phyloP scores from a whole-genome alignment of 164 flowering plant genomes.

The Dillenia suffruticosa region DNA sequence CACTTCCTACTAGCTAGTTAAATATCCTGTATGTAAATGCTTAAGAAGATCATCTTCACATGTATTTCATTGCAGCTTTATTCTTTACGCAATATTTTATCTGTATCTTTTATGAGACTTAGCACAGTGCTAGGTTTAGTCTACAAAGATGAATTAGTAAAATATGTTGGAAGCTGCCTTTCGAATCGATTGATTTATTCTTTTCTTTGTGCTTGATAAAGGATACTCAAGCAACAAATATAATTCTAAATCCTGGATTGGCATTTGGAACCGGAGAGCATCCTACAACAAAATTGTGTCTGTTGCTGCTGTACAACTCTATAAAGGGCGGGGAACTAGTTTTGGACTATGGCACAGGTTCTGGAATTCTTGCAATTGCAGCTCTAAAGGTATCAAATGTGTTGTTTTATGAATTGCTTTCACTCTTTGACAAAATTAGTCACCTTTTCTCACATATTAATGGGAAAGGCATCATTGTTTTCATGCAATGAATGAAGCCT shows the following conservation, averaged over 20 bases:
- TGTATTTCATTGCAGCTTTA: too few species aligned
- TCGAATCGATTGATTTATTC: background rate
- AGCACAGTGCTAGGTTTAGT: too few species aligned
- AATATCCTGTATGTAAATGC: too few species aligned
- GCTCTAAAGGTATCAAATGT: conserved; percentile 64
- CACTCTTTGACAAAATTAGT: too few species aligned
- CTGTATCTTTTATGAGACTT: too few species aligned
- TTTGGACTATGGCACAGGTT: conserved; percentile 93
- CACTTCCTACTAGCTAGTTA: too few species aligned
- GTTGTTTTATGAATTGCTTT: too few species aligned
- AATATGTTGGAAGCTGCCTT: background rate
- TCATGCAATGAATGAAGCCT: too few species aligned
- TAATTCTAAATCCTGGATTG: conserved; percentile 85
- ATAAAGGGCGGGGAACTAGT: conserved; percentile 76
- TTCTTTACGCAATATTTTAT: too few species aligned
- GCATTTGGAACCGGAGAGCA: conserved; percentile 99
- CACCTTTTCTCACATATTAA: too few species aligned
- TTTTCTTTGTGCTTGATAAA: conserved; percentile 20
- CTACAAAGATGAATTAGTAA: background rate
- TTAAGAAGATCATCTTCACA: too few species aligned
- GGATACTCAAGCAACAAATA: conserved; percentile 70
- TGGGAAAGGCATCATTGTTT: too few species aligned
- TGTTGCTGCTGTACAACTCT: conserved; percentile 47
- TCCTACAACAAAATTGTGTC: conserved; percentile 83
- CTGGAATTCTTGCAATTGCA: conserved; percentile 89